phyloP scores from a whole-genome alignment of 164 flowering plant genomes.

The Cinnamomum chago region DNA sequence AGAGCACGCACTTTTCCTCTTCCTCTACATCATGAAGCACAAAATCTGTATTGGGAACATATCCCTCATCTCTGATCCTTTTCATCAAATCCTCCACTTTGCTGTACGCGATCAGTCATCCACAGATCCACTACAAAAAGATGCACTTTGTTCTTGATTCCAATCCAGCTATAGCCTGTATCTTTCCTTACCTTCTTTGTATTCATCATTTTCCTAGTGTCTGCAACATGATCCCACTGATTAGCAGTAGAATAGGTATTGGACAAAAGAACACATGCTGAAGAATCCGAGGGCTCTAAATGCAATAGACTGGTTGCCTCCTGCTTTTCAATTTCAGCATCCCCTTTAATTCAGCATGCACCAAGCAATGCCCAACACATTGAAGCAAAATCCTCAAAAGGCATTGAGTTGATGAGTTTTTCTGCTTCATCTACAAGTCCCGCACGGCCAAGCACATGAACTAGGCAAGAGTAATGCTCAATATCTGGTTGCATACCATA shows the following conservation, averaged over 20 bases:
- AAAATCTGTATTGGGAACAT: conserved; percentile 39
- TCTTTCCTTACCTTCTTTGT: conserved; percentile 42
- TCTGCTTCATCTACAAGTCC: conserved; percentile 52
- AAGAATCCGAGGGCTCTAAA: conserved; percentile 48
- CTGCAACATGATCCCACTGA: conserved; percentile 43
- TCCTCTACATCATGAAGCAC: conserved; percentile 41
- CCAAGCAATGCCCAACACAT: conserved; percentile 56
- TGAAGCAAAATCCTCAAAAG: conserved; percentile 43
- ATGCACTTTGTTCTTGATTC: conserved; percentile 49
- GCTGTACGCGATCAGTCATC: conserved; percentile 47
- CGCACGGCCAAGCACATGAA: conserved; percentile 66
- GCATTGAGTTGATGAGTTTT: conserved; percentile 38
- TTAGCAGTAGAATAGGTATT: conserved; percentile 54
- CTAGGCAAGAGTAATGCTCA: conserved; percentile 66
- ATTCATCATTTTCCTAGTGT: conserved; percentile 52
- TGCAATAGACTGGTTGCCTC: conserved; percentile 40
- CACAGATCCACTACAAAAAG: conserved; percentile 33
- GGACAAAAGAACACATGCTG: conserved; percentile 54
- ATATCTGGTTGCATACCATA: conserved; percentile 43
- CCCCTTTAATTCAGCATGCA: conserved; percentile 51
- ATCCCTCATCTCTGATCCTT: conserved; percentile 38
- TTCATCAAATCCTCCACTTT: conserved; percentile 37
- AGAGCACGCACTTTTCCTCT: conserved; percentile 50
- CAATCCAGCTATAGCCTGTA: conserved; percentile 72
- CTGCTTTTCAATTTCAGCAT: conserved; percentile 36